phyloP scores from a whole-genome alignment of 2,329 filamentous ascomycete species.

The Pseudogymnoascus sp. region DNA sequence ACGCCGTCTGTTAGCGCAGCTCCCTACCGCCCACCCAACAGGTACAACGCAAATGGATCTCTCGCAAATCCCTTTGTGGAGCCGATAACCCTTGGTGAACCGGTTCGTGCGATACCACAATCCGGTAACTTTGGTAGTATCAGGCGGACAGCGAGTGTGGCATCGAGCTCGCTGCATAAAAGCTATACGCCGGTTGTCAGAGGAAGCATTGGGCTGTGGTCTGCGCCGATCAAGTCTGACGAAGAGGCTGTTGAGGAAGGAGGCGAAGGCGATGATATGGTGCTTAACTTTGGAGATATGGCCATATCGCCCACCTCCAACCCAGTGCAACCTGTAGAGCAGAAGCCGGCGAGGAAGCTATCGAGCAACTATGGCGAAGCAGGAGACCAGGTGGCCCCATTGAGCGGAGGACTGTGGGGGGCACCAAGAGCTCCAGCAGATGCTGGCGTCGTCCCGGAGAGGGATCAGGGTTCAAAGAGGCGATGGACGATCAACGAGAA shows the following conservation, averaged over 20 bases:
- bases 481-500: constrained; percentile 49
- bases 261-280: constrained; percentile 30
- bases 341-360: not conserved
- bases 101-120: not conserved
- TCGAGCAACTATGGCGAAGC: constrained; percentile 15
- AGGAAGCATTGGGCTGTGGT: constrained; percentile 42
- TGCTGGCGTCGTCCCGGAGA: constrained; percentile 31
- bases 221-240: constrained; percentile 35
- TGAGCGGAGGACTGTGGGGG: constrained; percentile 35
- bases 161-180: constrained; percentile 17
- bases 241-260: constrained; percentile 43
- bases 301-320: not conserved
- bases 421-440: constrained; percentile 39
- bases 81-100: not conserved
- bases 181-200: constrained; percentile 22
- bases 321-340: not conserved
- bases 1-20: constrained; percentile 17
- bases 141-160: constrained; percentile 26
- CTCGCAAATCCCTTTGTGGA: constrained; percentile 4
- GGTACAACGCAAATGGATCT: not conserved
- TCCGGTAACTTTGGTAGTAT: constrained; percentile 25
- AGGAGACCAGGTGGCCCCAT: constrained; percentile 31
- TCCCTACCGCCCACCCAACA: constrained; percentile 1
- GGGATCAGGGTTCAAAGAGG: constrained; percentile 43
- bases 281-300: constrained; percentile 41